Conservation (phyloP, 345 rosid genomes). For the Gynandropsis gynandra region DNA sequence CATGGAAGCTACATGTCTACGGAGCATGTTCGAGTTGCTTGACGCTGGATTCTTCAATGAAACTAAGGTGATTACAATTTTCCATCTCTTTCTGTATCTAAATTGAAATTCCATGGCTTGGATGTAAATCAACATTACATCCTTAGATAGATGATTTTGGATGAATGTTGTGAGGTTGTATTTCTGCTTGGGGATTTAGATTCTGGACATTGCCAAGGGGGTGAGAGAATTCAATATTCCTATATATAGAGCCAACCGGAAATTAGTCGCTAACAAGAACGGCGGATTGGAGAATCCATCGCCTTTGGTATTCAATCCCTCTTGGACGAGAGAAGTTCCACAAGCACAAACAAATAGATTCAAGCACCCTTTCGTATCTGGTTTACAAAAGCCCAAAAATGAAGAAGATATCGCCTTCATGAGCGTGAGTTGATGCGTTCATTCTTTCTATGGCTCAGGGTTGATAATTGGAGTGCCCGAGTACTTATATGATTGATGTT, state of each 20-base stretch:
- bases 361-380: constrained; percentile 33
- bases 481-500: constrained; percentile 16
- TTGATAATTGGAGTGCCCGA: neutral
- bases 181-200: constrained; percentile 23
- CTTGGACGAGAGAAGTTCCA: constrained; percentile 37
- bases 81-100: neutral
- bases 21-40: constrained; percentile 37
- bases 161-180: neutral
- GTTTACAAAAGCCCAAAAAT: constrained; percentile 34
- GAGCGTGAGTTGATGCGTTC: constrained; percentile 39
- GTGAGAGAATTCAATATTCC: constrained; percentile 57
- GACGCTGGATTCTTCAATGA: constrained; percentile 66
- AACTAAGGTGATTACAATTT: constrained; percentile 38
- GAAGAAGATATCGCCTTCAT: constrained; percentile 78
- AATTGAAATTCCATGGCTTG: neutral
- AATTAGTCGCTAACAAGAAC: constrained; percentile 51
- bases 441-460: neutral
- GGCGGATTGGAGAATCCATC: constrained; percentile 76
- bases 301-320: constrained; percentile 53
- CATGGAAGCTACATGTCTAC: constrained; percentile 33
- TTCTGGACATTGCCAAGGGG: constrained; percentile 49
- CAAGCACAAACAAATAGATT: constrained; percentile 30
- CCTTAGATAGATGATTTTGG: too few relatives aligned
- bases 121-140: too few relatives aligned
- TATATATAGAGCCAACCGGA: constrained; percentile 47